Evolutionary conservation across 108 stramenopile genomes (phyloP).

Genomic region (Fragilariopsis cylindrus): DNA sequence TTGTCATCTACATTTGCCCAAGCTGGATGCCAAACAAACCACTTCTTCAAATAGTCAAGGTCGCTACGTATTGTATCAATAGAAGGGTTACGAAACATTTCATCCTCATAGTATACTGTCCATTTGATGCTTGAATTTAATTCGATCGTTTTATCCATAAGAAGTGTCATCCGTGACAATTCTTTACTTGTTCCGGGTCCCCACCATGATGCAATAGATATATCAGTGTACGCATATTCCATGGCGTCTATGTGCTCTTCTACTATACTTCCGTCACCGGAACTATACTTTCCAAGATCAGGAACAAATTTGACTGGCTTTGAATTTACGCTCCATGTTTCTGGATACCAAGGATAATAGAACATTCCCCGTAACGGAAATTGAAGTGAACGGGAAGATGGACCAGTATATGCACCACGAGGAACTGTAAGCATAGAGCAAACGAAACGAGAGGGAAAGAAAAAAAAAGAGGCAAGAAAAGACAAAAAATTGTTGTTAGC

Average conservation of each 20-base stretch:
- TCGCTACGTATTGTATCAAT: conserved; percentile 12
- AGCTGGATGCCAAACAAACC: conserved; percentile 39
- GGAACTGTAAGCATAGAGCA: not conserved
- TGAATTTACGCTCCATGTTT: conserved; percentile 34
- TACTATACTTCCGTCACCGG: conserved; percentile 8
- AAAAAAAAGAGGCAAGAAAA: too few relatives aligned
- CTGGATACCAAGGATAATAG: conserved; percentile 41
- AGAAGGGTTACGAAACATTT: conserved; percentile 11
- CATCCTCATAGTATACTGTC: conserved; percentile 39
- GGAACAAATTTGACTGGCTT: conserved; percentile 16
- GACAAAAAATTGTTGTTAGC: too few relatives aligned
- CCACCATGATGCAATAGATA: conserved; percentile 37
- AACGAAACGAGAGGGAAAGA: too few relatives aligned
- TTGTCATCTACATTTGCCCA: conserved; percentile 28
- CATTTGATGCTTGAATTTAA: conserved; percentile 28
- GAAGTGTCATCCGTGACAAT: conserved; percentile 20
- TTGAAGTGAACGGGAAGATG: conserved; percentile 6
- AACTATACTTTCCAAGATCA: conserved; percentile 21
- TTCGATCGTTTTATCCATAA: conserved; percentile 28
- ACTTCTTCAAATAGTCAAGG: conserved; percentile 33
- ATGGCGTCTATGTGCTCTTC: conserved; percentile 31
- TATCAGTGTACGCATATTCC: conserved; percentile 31
- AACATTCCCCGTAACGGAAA: conserved; percentile 30
- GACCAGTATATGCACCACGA: conserved; percentile 20
- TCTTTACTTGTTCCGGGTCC: conserved; percentile 28